A percentile compares a stretch with the other conserved stretches of the same genome.
Evolutionary conservation across 2,329 filamentous ascomycete genomes (phyloP).

Genomic region (Podosphaera xanthii): DNA sequence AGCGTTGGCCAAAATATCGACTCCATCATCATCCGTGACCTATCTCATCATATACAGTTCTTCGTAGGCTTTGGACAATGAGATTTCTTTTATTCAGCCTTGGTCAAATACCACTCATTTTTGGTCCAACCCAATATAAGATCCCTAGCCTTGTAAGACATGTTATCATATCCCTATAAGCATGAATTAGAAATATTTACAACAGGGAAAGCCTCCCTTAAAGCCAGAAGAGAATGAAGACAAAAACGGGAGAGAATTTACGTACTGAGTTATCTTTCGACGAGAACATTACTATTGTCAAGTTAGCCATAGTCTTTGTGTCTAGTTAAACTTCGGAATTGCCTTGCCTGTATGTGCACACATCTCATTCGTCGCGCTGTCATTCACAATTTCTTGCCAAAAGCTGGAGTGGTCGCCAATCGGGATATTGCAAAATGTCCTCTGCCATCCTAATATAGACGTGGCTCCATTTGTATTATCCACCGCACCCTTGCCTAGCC

Average conservation of each 20-base stretch:
- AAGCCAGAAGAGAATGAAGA: no score
- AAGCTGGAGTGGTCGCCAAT: conserved; percentile 25
- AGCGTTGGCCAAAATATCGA: background rate
- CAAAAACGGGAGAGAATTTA: no score
- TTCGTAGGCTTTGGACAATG: background rate
- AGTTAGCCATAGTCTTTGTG: background rate
- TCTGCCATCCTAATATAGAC: conserved; percentile 40
- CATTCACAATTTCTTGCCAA: conserved; percentile 57
- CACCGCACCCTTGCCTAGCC: conserved; percentile 42
- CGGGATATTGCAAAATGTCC: conserved; percentile 79
- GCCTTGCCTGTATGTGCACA: conserved; percentile 47
- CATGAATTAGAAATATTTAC: background rate
- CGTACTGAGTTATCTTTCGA: conserved; percentile 37
- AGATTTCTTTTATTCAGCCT: background rate
- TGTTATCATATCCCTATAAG: conserved; percentile 32
- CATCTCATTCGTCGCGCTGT: conserved; percentile 57
- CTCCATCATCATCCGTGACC: background rate
- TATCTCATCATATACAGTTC: background rate
- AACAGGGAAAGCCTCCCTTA: background rate
- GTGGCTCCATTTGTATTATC: conserved; percentile 23
- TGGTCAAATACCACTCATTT: conserved; percentile 23
- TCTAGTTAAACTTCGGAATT: conserved; percentile 11
- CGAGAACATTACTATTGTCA: conserved; percentile 42
- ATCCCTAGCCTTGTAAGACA: conserved; percentile 41
- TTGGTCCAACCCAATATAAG: conserved; percentile 41